Conservation (phyloP, 441 rosid species). For the Codiaeum variegatum region DNA sequence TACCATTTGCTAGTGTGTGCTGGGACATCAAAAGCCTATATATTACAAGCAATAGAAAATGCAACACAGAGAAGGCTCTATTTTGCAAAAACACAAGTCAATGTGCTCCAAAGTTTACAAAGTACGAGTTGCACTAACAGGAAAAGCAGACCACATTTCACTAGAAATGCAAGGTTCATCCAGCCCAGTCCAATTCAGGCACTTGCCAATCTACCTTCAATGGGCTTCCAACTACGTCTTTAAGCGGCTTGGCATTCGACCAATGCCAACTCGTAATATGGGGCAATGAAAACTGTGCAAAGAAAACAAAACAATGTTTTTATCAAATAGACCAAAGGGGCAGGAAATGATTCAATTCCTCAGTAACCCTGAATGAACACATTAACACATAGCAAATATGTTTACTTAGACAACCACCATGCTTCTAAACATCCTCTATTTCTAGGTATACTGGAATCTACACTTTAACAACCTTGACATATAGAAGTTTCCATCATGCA, state of each 20-base stretch:
- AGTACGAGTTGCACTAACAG: background rate
- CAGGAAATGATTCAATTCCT: background rate
- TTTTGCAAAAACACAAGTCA: background rate
- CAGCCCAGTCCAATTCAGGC: conserved; percentile 67
- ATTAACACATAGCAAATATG: background rate
- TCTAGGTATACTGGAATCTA: background rate
- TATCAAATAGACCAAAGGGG: background rate
- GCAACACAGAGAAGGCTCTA: background rate
- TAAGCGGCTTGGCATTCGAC: conserved; percentile 30
- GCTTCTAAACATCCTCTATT: background rate
- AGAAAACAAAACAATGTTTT: conserved; percentile 4
- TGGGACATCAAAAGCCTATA: background rate
- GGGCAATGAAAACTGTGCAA: conserved; percentile 79
- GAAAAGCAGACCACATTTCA: background rate
- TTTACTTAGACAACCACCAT: background rate
- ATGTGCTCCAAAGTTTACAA: background rate
- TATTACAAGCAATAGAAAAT: background rate
- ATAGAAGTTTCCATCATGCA: background rate
- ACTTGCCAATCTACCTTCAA: conserved; percentile 37
- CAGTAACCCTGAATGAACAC: background rate
- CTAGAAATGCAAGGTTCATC: conserved; percentile 31
- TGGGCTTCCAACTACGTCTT: conserved; percentile 21
- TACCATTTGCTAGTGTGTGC: background rate
- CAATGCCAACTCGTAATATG: conserved; percentile 88
- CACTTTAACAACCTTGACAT: background rate